Percentiles rank a stretch among this genome's conserved stretches.
These are phyloP conservation scores for Nicotiana attenuata DNA, from an alignment of 257 asterid genomes.

Conservation along the genomic window DNA sequence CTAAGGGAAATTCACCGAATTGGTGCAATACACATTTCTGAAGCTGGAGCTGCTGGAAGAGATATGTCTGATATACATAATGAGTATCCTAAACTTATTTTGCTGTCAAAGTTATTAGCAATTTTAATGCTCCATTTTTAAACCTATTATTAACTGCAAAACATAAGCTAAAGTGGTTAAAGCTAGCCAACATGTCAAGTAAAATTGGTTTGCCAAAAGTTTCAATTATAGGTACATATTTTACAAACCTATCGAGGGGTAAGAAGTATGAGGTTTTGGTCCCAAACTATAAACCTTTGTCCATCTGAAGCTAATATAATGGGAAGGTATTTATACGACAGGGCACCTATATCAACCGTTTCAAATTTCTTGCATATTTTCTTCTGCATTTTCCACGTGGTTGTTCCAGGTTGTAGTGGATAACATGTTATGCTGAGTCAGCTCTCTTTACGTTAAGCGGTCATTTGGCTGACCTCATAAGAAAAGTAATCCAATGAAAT, in stretches of 20 bases:
- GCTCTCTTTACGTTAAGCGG: background rate
- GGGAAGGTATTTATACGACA: background rate
- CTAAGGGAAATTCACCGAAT: constrained; percentile 58
- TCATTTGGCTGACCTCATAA: background rate
- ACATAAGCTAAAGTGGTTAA: background rate
- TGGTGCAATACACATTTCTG: constrained; percentile 51
- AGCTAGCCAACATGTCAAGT: background rate
- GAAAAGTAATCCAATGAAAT: background rate
- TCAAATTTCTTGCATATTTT: background rate
- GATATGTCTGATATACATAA: constrained; percentile 28
- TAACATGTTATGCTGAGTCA: background rate
- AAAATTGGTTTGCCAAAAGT: background rate
- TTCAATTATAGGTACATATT: background rate
- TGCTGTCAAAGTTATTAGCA: background rate
- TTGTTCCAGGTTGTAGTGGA: constrained; percentile 1
- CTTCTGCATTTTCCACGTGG: background rate
- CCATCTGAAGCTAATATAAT: background rate
- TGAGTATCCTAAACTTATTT: constrained; percentile 48
- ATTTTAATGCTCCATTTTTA: background rate
- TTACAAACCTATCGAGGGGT: background rate
- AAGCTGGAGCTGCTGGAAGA: constrained; percentile 38
- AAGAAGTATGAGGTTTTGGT: background rate
- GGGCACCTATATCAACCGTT: background rate
- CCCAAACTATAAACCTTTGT: background rate
- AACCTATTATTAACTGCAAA: background rate